A percentile compares a stretch with the other conserved stretches of the same genome.
Evolutionary conservation across 2,329 filamentous ascomycete species (phyloP).

Genomic region (Coniochaeta prunicola): DNA sequence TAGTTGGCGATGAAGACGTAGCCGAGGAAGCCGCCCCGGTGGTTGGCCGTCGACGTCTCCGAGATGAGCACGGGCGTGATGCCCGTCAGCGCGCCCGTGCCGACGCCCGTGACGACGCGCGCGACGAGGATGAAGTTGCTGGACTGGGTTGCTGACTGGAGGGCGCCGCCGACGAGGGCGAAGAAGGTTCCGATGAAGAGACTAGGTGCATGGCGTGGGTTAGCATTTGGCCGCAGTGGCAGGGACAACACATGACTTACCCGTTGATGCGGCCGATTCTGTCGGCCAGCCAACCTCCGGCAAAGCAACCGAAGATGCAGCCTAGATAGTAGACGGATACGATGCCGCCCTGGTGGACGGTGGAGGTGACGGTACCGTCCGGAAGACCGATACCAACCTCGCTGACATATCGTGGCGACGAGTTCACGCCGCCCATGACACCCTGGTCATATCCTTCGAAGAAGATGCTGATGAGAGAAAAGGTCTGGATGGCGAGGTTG

Average conservation of each 20-base stretch:
- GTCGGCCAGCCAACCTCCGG: constrained; percentile 42
- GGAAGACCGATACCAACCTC: constrained; percentile 36
- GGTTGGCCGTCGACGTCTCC: constrained; percentile 36
- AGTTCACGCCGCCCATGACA: background rate
- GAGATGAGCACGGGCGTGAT: constrained; percentile 41
- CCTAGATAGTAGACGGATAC: constrained; percentile 47
- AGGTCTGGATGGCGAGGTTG: constrained; percentile 26
- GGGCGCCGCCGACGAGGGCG: constrained; percentile 38
- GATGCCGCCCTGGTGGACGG: constrained; percentile 42
- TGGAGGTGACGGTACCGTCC: constrained; percentile 37
- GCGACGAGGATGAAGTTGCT: constrained; percentile 41
- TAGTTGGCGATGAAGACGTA: constrained; percentile 47
- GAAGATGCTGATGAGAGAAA: constrained; percentile 23
- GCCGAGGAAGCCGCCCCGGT: constrained; percentile 37
- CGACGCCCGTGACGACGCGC: constrained; percentile 42
- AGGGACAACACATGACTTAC: constrained; percentile 1
- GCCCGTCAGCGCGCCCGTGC: constrained; percentile 42
- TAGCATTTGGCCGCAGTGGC: background rate
- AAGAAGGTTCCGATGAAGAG: constrained; percentile 38
- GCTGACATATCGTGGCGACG: constrained; percentile 33
- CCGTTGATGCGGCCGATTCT: constrained; percentile 42
- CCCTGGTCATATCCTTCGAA: constrained; percentile 22
- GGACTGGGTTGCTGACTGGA: constrained; percentile 36
- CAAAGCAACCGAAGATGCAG: constrained; percentile 40
- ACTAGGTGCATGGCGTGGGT: constrained; percentile 15